Conservation (phyloP, 2,329 filamentous ascomycete genomes). For the Phyllosticta capitalensis region DNA sequence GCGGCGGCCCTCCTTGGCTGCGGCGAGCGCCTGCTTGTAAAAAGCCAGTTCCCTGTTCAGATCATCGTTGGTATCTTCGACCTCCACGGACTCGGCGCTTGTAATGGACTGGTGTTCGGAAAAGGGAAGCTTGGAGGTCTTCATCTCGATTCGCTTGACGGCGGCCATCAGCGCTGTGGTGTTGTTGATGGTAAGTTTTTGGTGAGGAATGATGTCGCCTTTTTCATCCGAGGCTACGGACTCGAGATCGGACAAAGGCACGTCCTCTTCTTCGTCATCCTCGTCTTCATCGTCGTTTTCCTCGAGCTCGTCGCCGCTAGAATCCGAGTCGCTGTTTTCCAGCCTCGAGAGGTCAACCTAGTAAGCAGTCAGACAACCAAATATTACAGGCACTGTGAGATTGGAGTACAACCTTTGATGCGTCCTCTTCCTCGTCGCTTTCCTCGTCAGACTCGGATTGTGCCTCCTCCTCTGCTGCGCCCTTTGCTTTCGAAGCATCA, state of each 20-base stretch:
- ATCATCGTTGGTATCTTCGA: constrained; percentile 83
- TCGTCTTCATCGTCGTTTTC: constrained; percentile 52
- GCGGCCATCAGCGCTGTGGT: constrained; percentile 73
- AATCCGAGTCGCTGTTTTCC: constrained; percentile 28
- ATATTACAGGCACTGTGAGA: neutral
- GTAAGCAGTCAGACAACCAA: neutral
- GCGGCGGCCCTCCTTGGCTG: constrained; percentile 62
- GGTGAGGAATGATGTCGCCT: constrained; percentile 80
- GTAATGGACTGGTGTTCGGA: constrained; percentile 71
- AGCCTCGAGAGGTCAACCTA: constrained; percentile 22
- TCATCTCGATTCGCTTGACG: constrained; percentile 67
- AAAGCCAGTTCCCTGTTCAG: constrained; percentile 86
- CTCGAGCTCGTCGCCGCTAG: constrained; percentile 24
- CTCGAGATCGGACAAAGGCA: constrained; percentile 79
- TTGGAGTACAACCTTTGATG: constrained; percentile 4
- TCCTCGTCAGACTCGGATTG: constrained; percentile 28
- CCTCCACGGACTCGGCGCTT: constrained; percentile 57
- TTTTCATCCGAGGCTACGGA: constrained; percentile 69
- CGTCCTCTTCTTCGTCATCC: constrained; percentile 73
- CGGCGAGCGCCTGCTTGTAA: constrained; percentile 79
- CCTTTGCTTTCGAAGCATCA: constrained; percentile 16
- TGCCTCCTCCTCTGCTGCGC: constrained; percentile 20
- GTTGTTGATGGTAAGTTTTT: constrained; percentile 96
- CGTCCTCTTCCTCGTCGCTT: constrained; percentile 27
- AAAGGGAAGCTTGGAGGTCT: constrained; percentile 64